Evolutionary conservation across 257 asterid genomes (phyloP).

Genomic region (Nicotiana otophora): DNA sequence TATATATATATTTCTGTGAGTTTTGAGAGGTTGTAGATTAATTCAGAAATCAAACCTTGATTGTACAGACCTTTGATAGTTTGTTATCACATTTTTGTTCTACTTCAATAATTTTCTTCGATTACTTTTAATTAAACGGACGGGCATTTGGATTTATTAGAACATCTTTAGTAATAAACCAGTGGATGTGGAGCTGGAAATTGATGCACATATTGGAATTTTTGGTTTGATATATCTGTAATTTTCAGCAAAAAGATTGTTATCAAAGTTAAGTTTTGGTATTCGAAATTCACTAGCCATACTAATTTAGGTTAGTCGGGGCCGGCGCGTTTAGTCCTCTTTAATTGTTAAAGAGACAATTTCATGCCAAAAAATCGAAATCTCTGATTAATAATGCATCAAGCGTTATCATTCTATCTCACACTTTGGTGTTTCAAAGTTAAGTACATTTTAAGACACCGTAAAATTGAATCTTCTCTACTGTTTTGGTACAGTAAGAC

Average conservation of each 20-base stretch:
- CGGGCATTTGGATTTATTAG: background rate
- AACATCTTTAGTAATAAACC: no score
- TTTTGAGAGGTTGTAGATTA: background rate
- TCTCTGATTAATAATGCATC: no score
- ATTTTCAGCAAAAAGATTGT: background rate
- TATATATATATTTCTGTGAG: background rate
- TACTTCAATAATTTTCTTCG: background rate
- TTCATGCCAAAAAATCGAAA: no score
- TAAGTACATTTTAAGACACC: background rate
- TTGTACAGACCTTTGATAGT: background rate
- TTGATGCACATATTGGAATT: background rate
- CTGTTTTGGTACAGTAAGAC: background rate
- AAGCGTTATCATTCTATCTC: no score
- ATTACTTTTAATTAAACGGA: background rate
- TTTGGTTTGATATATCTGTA: background rate
- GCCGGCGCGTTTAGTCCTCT: no score
- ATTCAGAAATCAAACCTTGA: background rate
- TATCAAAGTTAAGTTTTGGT: no score
- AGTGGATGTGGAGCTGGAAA: background rate
- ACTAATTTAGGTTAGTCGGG: no score
- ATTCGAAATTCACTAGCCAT: no score
- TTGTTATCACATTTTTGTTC: background rate
- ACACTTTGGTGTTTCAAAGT: background rate
- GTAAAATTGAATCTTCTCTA: background rate
- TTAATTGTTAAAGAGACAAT: no score